These are phyloP conservation scores for Tarenaya hassleriana DNA, from an alignment of 345 rosid species.

Conservation along the genomic window DNA sequence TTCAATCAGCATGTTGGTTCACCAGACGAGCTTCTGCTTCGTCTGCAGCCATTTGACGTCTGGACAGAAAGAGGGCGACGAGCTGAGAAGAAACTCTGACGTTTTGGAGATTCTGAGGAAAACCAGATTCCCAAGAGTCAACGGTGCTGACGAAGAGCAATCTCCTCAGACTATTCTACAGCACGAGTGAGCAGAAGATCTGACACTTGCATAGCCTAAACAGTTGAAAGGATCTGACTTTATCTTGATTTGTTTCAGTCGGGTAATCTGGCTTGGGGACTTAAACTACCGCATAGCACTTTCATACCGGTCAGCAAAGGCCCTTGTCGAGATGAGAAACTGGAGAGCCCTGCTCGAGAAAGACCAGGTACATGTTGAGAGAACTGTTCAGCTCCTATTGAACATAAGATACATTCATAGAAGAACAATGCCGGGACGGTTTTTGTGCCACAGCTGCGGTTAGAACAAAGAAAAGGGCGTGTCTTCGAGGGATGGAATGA, in stretches of 20 bases:
- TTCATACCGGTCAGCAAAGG: slow-evolving; percentile 74
- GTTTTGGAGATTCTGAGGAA: slow-evolving; percentile 95
- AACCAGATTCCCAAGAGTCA: slow-evolving; percentile 88
- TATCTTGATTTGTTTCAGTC: slow-evolving; percentile 40
- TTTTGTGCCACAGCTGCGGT: slow-evolving; percentile 45
- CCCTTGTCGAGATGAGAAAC: slow-evolving; percentile 96
- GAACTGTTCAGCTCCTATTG: slow-evolving; percentile 15
- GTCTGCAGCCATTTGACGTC: slow-evolving; percentile 93
- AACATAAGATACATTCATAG: background rate
- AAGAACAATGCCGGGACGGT: background rate
- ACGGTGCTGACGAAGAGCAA: slow-evolving; percentile 48
- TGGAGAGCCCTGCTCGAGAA: slow-evolving; percentile 89
- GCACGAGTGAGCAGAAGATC: slow-evolving; percentile 65
- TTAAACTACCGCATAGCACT: slow-evolving; percentile 90
- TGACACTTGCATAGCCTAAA: background rate
- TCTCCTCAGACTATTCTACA: slow-evolving; percentile 85
- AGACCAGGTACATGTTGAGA: slow-evolving; percentile 65
- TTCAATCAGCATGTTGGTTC: slow-evolving; percentile 94
- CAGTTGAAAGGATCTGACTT: background rate
- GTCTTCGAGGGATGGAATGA: slow-evolving; percentile 93
- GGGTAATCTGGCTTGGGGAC: slow-evolving; percentile 96
- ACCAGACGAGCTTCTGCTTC: slow-evolving; percentile 96
- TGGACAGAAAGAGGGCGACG: slow-evolving; percentile 98
- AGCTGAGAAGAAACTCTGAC: slow-evolving; percentile 85
- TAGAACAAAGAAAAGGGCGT: slow-evolving; percentile 68